phyloP scores from a whole-genome alignment of 1,139 yeast genomes.

The Yamadazyma oceani region DNA sequence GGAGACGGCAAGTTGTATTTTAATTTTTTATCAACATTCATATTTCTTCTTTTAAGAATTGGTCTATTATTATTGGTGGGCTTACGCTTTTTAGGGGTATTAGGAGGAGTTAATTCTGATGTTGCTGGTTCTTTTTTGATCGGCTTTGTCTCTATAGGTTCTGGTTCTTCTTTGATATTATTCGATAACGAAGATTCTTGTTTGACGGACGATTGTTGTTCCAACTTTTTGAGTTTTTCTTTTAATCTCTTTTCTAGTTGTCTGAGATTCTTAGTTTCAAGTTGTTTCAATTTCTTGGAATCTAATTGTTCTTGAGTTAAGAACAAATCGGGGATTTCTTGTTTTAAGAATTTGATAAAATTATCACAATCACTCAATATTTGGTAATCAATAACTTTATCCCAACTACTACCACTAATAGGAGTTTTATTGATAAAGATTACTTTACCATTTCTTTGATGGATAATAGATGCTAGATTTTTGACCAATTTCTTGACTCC shows the following conservation, averaged over 20 bases:
- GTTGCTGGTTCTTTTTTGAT: neutral
- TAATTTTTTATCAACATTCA: constrained; percentile 10
- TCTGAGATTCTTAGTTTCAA: constrained; percentile 13
- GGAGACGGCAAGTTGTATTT: constrained; percentile 23
- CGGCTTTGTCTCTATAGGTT: constrained; percentile 3
- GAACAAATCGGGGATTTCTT: constrained; percentile 58
- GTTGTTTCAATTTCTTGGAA: constrained; percentile 37
- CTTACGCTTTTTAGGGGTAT: constrained; percentile 19
- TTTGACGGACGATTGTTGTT: constrained; percentile 7
- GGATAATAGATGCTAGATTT: constrained; percentile 57
- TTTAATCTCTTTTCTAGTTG: constrained; percentile 9
- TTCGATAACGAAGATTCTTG: neutral
- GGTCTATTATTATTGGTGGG: constrained; percentile 11
- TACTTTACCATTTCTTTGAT: constrained; percentile 59
- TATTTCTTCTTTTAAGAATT: constrained; percentile 18
- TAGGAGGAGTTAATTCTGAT: constrained; percentile 22
- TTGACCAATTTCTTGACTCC: constrained; percentile 72
- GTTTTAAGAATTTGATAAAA: constrained; percentile 60
- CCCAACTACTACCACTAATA: constrained; percentile 51
- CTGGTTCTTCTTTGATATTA: constrained; percentile 4
- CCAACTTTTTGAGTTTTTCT: constrained; percentile 11
- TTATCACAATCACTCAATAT: constrained; percentile 78
- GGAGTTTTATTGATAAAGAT: constrained; percentile 61
- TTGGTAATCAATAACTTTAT: constrained; percentile 65
- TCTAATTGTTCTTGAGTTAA: constrained; percentile 53